Evolutionary conservation across 192 early-diverging fungal species (phyloP).

Genomic region (Obelidium mucronatum): DNA sequence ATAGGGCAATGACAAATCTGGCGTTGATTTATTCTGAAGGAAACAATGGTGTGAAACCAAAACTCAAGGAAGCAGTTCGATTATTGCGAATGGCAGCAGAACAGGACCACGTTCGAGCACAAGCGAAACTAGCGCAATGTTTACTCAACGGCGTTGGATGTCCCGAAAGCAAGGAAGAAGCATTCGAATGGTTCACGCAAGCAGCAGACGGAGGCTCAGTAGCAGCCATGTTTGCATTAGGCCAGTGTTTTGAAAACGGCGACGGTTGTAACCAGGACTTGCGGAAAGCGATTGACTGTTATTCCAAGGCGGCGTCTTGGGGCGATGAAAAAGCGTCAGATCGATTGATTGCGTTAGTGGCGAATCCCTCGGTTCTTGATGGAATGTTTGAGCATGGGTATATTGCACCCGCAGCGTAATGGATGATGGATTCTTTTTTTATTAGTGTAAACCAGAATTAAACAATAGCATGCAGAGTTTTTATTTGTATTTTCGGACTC

Average conservation of each 20-base stretch:
- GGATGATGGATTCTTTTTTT: too few species aligned
- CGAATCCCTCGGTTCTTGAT: conserved; percentile 35
- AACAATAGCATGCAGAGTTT: too few species aligned
- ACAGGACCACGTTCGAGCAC: conserved; percentile 61
- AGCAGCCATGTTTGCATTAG: conserved; percentile 49
- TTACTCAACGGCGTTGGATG: conserved; percentile 48
- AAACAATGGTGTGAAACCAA: conserved; percentile 59
- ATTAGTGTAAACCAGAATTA: too few species aligned
- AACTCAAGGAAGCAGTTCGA: conserved; percentile 63
- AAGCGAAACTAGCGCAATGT: conserved; percentile 47
- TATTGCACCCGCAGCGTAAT: conserved; percentile 38
- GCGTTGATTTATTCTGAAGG: conserved; percentile 63
- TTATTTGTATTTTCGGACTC: too few species aligned
- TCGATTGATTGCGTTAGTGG: conserved; percentile 45
- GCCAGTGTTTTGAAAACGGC: conserved; percentile 47
- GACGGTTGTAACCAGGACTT: conserved; percentile 44
- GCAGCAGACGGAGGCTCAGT: conserved; percentile 49
- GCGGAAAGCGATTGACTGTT: conserved; percentile 48
- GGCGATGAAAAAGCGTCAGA: conserved; percentile 55
- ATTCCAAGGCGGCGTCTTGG: conserved; percentile 51
- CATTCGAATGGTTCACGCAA: conserved; percentile 64
- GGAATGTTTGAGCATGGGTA: conserved; percentile 39
- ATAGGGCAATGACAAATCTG: conserved; percentile 59
- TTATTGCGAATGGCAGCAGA: conserved; percentile 75
- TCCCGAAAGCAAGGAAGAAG: conserved; percentile 35